Percentiles rank a stretch among this genome's conserved stretches.
Conservation (phyloP, 2,329 filamentous ascomycete genomes). For the Trichophyton benhamiae region DNA sequence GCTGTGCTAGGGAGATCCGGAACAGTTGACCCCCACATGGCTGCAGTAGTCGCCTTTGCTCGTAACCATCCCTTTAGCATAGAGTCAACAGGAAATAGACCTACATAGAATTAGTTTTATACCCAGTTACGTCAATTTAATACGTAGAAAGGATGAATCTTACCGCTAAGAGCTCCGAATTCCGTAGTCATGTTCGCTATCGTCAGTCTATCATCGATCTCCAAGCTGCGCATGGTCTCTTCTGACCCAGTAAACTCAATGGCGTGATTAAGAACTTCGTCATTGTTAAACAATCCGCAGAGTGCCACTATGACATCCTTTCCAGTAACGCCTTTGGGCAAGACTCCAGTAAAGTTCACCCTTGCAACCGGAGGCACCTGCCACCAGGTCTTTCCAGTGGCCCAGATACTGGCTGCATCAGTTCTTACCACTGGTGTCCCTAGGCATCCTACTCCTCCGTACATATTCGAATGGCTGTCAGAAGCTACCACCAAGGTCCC, state of each 20-base stretch:
- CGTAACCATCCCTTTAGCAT: constrained; percentile 62
- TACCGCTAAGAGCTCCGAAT: constrained; percentile 50
- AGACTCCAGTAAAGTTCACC: constrained; percentile 60
- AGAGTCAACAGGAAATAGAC: constrained; percentile 68
- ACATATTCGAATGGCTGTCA: constrained; percentile 62
- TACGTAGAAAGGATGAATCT: background rate
- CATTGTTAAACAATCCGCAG: constrained; percentile 72
- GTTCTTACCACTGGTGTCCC: constrained; percentile 77
- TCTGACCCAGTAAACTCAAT: constrained; percentile 78
- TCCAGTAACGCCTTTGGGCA: constrained; percentile 71
- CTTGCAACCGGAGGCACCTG: constrained; percentile 74
- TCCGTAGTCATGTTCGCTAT: constrained; percentile 68
- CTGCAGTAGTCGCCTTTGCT: constrained; percentile 59
- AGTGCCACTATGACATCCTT: constrained; percentile 92
- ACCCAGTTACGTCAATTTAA: background rate
- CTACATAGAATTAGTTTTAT: constrained; percentile 30
- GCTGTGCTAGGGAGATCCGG: constrained; percentile 35
- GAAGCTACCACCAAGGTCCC: constrained; percentile 70
- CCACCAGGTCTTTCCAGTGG: constrained; percentile 74
- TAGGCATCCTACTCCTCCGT: constrained; percentile 64
- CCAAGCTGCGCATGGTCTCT: constrained; percentile 59
- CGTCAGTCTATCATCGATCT: constrained; percentile 58
- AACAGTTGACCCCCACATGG: constrained; percentile 37
- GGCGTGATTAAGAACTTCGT: constrained; percentile 81
- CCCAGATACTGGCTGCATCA: constrained; percentile 77